Evolutionary conservation across 2,329 filamentous ascomycete genomes (phyloP).

Genomic region (Pseudogymnoascus sp.): DNA sequence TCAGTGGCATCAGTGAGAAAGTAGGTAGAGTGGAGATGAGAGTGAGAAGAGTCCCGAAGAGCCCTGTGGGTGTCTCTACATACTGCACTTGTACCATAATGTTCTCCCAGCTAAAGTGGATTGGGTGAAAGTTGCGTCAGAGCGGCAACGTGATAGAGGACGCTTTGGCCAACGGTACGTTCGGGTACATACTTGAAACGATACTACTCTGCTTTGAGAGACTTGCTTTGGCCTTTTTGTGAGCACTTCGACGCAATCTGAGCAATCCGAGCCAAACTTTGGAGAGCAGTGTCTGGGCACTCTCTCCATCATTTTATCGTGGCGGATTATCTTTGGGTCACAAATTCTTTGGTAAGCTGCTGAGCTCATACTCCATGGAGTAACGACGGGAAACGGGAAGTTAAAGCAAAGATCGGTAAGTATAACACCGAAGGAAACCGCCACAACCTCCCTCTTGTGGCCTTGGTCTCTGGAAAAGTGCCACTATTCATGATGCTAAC

Average conservation of each 20-base stretch:
- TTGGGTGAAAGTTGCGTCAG: background rate
- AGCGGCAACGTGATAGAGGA: background rate
- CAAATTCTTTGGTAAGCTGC: background rate
- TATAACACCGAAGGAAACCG: background rate
- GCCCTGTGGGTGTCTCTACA: background rate
- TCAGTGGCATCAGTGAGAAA: background rate
- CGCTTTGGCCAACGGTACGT: background rate
- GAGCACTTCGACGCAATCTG: background rate
- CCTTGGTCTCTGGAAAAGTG: background rate
- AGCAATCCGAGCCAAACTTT: background rate
- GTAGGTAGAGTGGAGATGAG: background rate
- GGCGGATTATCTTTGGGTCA: background rate
- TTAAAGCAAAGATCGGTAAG: background rate
- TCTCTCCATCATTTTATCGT: background rate
- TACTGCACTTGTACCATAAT: background rate
- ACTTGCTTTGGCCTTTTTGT: background rate
- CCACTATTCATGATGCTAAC: background rate
- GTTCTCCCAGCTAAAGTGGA: background rate
- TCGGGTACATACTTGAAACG: background rate
- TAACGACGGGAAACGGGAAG: background rate
- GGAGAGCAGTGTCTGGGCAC: background rate
- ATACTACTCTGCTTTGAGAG: background rate
- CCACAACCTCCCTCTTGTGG: background rate
- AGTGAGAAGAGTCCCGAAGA: too few species aligned
- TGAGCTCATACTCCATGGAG: background rate